Evolutionary conservation across 1,284 basidiomycete species (phyloP), one percentile per base, ranked within the genome.

Genomic region (Trichosporon faecale): DNA sequence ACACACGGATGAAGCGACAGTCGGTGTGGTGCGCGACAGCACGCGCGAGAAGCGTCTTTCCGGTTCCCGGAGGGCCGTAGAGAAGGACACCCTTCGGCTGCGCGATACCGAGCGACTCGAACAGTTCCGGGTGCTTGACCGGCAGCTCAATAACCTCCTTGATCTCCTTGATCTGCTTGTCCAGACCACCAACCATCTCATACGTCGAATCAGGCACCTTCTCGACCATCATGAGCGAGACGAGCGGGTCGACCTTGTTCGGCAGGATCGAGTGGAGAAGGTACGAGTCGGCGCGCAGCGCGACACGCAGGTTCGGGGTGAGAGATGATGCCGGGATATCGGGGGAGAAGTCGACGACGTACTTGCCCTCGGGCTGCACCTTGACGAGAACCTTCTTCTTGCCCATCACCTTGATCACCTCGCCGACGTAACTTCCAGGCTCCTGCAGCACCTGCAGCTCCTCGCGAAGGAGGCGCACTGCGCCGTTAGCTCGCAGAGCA

Each of bases 201-300:
- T 99, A 99, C 44, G 96, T 99, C 82, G 92, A 94, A 83, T 99
- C 96, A 0, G 96, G 96, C 0, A 98, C 96, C 84, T 99, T 99
- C 86, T 99, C 96, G n/a, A 98, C 96, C 96, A 98, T 98, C 97
- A 99, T 97, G 73, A 97, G 89, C 27, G 93, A 95, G 25, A 97
- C 94, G 37, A 96, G 89, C 4, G 94, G 94, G 83, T 96, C 95
- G 75, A 96, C 91, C 85, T 98, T 96, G 87, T 95, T 96, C 0
- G 94, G 94, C 0, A 97, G 86, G 78, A 97, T 92, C 82, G 93
- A 94, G 87, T 96, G 94, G 72, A 96, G 91, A 46, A 92, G 92
- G 84, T 98, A 98, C 0, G 91, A 94, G 83, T 99, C 96, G 72
- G 95, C 96, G 64, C 95, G 93, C 66, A 99, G 90, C 9, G 96